Evolutionary conservation across 768 basidiomycete genomes (phyloP).

Genomic region (Tylopilus vinaceipallidus): DNA sequence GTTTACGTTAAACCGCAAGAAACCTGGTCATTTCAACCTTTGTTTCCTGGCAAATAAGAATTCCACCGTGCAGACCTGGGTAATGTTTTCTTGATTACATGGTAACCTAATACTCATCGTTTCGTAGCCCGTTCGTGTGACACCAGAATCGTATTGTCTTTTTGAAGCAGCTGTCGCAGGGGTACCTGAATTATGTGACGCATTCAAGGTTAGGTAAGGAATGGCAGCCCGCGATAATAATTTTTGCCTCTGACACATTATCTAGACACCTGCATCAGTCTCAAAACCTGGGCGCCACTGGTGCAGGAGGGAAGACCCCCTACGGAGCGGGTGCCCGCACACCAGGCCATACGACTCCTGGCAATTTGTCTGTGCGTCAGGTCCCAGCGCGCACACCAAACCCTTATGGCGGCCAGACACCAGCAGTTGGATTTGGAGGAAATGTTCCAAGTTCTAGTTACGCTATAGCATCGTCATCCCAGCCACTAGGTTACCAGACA

Average conservation of each 20-base stretch:
- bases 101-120: not conserved
- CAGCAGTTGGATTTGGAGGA: conserved; percentile 30
- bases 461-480: conserved; percentile 31
- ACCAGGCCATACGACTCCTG: conserved; percentile 75
- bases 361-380: conserved; percentile 74
- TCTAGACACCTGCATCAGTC: conserved; percentile 75
- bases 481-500: conserved; percentile 42
- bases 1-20: conserved; percentile 85
- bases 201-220: conserved; percentile 85
- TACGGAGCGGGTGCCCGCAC: conserved; percentile 71
- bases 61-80: conserved; percentile 89
- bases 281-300: conserved; percentile 52
- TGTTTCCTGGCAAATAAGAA: conserved; percentile 93
- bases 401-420: conserved; percentile 58
- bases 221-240: not conserved
- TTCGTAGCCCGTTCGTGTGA: conserved; percentile 75
- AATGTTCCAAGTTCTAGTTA: conserved; percentile 29
- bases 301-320: conserved; percentile 73
- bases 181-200: conserved; percentile 92
- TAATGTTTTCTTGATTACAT: conserved; percentile 28
- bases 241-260: conserved; percentile 7
- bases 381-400: conserved; percentile 70
- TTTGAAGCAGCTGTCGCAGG: conserved; percentile 89
- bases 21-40: conserved; percentile 90
- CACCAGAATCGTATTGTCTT: conserved; percentile 85